phyloP scores from a whole-genome alignment of 1,284 basidiomycete species.

The Meira nashicola region DNA sequence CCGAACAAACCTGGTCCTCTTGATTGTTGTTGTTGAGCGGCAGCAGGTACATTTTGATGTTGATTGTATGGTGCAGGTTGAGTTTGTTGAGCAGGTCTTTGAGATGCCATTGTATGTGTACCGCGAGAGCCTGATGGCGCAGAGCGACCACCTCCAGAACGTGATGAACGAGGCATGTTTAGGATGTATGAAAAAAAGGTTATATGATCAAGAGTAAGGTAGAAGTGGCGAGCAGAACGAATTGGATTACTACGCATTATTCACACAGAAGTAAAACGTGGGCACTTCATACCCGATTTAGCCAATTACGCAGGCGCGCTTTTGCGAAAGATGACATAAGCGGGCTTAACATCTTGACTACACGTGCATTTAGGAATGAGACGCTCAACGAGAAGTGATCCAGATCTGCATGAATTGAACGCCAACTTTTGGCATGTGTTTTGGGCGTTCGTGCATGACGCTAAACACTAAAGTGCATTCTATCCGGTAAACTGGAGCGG shows the following conservation, averaged over 20 bases:
- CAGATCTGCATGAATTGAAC: too few relatives aligned
- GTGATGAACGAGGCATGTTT: constrained; percentile 48
- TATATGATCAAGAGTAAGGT: not conserved
- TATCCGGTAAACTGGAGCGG: too few relatives aligned
- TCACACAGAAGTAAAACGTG: too few relatives aligned
- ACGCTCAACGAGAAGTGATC: too few relatives aligned
- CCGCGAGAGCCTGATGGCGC: constrained; percentile 45
- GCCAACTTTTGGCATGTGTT: too few relatives aligned
- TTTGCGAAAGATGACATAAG: too few relatives aligned
- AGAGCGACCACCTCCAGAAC: constrained; percentile 33
- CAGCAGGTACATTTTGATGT: constrained; percentile 15
- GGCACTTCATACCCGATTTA: too few relatives aligned
- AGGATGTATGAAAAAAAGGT: not conserved
- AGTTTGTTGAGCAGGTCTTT: constrained; percentile 13
- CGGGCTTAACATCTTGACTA: too few relatives aligned
- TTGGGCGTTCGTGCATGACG: too few relatives aligned
- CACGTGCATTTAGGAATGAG: too few relatives aligned
- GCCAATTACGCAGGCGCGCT: too few relatives aligned
- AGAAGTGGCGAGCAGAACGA: not conserved
- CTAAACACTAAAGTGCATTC: too few relatives aligned
- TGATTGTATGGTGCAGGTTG: constrained; percentile 22
- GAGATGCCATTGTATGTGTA: constrained; percentile 47
- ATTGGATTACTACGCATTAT: not conserved
- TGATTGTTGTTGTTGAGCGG: constrained; percentile 21
- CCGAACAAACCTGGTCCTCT: constrained; percentile 43